A percentile compares a stretch with the other conserved stretches of the same genome.
Conservation (phyloP, 192 early-diverging fungal species). For the Coemansia sp. region DNA sequence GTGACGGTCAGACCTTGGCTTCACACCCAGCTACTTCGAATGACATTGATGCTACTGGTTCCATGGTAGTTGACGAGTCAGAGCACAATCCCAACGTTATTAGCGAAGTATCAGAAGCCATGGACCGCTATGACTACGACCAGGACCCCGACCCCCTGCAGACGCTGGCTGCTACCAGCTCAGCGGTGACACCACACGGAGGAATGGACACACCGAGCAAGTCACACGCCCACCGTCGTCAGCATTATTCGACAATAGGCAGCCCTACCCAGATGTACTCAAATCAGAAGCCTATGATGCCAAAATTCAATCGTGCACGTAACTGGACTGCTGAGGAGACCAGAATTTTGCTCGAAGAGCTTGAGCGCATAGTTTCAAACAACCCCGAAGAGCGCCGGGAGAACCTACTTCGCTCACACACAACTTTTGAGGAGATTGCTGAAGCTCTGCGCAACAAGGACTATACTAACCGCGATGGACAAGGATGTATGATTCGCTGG, state of each 20-base stretch:
- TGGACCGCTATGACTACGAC: conserved; percentile 42
- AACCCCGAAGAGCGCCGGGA: conserved; percentile 54
- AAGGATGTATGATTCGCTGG: conserved; percentile 59
- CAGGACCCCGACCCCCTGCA: conserved; percentile 48
- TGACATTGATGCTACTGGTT: conserved; percentile 45
- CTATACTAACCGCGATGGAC: conserved; percentile 50
- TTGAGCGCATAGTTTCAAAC: conserved; percentile 49
- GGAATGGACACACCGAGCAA: conserved; percentile 22
- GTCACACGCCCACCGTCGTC: conserved; percentile 10
- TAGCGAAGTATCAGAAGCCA: conserved; percentile 39
- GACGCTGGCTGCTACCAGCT: conserved; percentile 55
- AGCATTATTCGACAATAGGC: conserved; percentile 9
- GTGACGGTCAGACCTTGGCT: conserved; percentile 52
- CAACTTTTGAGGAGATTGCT: conserved; percentile 53
- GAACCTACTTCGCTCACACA: conserved; percentile 41
- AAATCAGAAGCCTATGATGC: conserved; percentile 55
- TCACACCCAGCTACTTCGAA: conserved; percentile 45
- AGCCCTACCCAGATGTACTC: conserved; percentile 31
- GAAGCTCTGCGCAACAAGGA: conserved; percentile 44
- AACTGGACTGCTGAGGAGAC: conserved; percentile 57
- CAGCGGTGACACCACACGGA: conserved; percentile 39
- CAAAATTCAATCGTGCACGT: conserved; percentile 56
- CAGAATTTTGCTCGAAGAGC: conserved; percentile 47
- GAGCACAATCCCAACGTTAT: conserved; percentile 27
- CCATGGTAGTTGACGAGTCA: conserved; percentile 37